Conservation (phyloP, 2,329 filamentous ascomycete species). For the Cyphellophora europaea region DNA sequence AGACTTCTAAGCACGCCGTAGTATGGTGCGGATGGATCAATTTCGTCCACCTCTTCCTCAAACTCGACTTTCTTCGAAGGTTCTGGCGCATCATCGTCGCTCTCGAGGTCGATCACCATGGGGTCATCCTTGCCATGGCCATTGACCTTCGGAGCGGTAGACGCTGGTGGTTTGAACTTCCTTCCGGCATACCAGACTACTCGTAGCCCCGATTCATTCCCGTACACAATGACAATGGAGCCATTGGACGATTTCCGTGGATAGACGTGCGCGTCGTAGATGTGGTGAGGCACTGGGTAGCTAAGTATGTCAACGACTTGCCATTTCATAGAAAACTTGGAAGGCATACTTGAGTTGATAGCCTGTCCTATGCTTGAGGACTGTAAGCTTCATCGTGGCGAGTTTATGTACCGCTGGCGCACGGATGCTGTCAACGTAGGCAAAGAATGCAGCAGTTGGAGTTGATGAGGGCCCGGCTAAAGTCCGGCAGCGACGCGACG, state of each 20-base stretch:
- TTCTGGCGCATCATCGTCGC: slow-evolving; percentile 45
- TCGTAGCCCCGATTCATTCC: slow-evolving; percentile 47
- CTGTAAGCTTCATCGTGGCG: slow-evolving; percentile 24
- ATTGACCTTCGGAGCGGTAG: slow-evolving; percentile 28
- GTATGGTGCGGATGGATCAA: slow-evolving; percentile 48
- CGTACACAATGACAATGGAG: slow-evolving; percentile 53
- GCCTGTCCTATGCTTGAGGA: slow-evolving; percentile 29
- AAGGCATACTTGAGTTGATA: slow-evolving; percentile 31
- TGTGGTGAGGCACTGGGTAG: slow-evolving; percentile 51
- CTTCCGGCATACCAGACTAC: slow-evolving; percentile 53
- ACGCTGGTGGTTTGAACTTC: slow-evolving; percentile 30
- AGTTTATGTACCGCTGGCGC: no score
- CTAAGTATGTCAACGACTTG: slow-evolving; percentile 29
- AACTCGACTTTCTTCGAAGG: slow-evolving; percentile 30
- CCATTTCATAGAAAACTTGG: background rate
- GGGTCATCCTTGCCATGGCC: slow-evolving; percentile 27
- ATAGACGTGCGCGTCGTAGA: slow-evolving; percentile 48
- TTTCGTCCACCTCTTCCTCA: slow-evolving; percentile 47
- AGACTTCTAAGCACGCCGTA: slow-evolving; percentile 44
- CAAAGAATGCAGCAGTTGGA: no score
- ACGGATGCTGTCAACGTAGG: no score
- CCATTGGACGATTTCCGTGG: slow-evolving; percentile 51
- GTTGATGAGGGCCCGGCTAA: no score
- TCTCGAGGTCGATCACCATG: slow-evolving; percentile 49
- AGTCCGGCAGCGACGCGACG: no score